These are phyloP conservation scores for Rubia yunnanensis DNA, from an alignment of 257 asterid species.

Conservation along the genomic window DNA sequence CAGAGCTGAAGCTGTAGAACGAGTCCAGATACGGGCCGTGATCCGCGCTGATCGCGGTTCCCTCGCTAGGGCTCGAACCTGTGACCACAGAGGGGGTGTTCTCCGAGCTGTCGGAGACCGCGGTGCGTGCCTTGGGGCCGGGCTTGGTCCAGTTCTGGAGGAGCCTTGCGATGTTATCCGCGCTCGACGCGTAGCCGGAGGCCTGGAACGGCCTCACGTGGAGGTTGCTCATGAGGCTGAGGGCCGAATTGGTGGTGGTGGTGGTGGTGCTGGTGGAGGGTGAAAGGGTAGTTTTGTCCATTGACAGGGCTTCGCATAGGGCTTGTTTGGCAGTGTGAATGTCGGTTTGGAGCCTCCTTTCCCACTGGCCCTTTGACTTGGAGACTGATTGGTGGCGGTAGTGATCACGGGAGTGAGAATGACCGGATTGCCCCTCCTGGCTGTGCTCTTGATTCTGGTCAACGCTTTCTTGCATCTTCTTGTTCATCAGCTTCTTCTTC, in stretches of 20 bases:
- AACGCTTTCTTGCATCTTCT: conserved; percentile 5
- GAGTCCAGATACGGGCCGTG: conserved; percentile 25
- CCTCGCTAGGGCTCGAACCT: conserved; percentile 58
- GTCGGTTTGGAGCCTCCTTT: conserved; percentile 83
- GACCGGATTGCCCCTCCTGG: conserved; percentile 16
- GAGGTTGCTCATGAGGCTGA: neutral
- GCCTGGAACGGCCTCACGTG: conserved; percentile 3
- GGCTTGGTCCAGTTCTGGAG: conserved; percentile 56
- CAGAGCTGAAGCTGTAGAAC: conserved; percentile 33
- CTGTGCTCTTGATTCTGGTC: conserved; percentile 12
- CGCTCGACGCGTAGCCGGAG: conserved; percentile 55
- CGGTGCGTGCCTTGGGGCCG: neutral
- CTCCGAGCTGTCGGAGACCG: conserved; percentile 11
- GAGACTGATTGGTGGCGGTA: conserved; percentile 28
- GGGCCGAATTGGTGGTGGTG: neutral
- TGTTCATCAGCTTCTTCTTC: conserved; percentile 56
- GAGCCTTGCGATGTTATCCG: conserved; percentile 69
- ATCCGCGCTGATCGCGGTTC: conserved; percentile 21
- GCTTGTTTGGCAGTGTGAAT: conserved; percentile 84
- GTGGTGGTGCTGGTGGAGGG: neutral
- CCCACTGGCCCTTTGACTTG: conserved; percentile 83
- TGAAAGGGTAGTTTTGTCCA: conserved; percentile 20
- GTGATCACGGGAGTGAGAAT: conserved; percentile 4
- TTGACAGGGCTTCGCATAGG: conserved; percentile 65
- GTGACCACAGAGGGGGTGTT: conserved; percentile 22